Conservation (phyloP, 2,329 filamentous ascomycete species). For the Dendrostoma leiphaemia region DNA sequence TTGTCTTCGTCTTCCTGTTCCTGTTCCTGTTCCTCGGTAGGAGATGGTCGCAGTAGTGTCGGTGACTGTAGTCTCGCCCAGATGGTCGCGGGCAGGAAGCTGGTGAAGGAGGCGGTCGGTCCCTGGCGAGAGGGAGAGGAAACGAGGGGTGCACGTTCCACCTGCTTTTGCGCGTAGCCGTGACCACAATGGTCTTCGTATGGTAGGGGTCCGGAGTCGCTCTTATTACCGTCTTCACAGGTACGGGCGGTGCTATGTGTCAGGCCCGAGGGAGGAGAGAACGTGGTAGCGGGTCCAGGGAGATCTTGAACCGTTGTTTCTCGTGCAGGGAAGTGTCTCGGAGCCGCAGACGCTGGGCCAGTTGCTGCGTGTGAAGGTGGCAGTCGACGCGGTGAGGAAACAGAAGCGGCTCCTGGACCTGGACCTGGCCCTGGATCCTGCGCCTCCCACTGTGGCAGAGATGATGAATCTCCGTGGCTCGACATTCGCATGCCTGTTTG, state of each 20-base stretch:
- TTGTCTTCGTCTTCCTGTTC: constrained; percentile 23
- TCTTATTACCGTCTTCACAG: constrained; percentile 6
- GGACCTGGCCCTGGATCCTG: constrained; percentile 6
- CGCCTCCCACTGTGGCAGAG: constrained; percentile 22
- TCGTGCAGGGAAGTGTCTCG: not conserved
- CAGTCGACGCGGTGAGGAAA: constrained; percentile 17
- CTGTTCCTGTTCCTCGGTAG: not conserved
- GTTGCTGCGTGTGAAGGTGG: not conserved
- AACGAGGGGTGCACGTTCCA: constrained; percentile 16
- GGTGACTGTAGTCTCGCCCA: constrained; percentile 29
- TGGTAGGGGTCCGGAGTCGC: constrained; percentile 19
- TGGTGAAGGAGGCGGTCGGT: constrained; percentile 33
- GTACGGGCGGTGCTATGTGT: constrained; percentile 1
- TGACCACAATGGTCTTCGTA: constrained; percentile 34
- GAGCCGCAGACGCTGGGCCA: no score
- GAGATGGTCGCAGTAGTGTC: constrained; percentile 9
- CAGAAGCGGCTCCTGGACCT: not conserved
- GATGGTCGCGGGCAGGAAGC: constrained; percentile 30
- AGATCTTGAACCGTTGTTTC: not conserved
- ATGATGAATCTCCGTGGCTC: constrained; percentile 24
- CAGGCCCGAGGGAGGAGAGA: constrained; percentile 1
- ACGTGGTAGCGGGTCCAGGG: not conserved
- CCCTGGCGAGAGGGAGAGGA: constrained; percentile 29
- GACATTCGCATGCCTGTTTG: no score
- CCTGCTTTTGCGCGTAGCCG: constrained; percentile 24